Conservation (phyloP, 495 filamentous ascomycete species). For the Tuber indicum region DNA sequence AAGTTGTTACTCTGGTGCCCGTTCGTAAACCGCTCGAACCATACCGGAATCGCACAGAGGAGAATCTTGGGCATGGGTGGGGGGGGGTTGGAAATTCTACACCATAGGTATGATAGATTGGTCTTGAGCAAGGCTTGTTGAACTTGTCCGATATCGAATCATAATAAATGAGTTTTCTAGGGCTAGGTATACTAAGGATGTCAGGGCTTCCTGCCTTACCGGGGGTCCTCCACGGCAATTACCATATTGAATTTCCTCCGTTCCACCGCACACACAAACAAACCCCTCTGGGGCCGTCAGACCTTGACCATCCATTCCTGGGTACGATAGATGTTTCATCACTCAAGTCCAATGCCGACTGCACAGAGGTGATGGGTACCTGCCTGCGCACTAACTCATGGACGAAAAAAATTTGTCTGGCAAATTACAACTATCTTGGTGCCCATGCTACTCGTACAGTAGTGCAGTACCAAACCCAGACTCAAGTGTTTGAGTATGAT, state of each 20-base stretch:
- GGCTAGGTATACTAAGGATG: background rate
- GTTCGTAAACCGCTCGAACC: no score
- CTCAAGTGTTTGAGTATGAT: no score
- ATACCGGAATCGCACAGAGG: background rate
- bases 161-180: background rate
- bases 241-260: background rate
- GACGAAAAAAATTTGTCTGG: no score
- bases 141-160: background rate
- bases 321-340: background rate
- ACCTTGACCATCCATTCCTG: background rate
- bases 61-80: background rate
- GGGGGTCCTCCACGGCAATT: background rate
- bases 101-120: background rate
- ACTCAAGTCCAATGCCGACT: background rate
- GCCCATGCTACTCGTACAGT: no score
- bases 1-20: no score
- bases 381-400: no score
- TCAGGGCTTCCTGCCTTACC: background rate
- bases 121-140: background rate
- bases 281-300: background rate
- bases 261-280: background rate
- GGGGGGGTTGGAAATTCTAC: no score
- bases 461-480: no score
- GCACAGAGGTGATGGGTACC: background rate
- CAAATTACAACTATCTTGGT: no score